Percentiles rank a stretch among this genome's conserved stretches.
phyloP scores from a whole-genome alignment of 371 early-diverging fungal genomes.

The Circinella minor region DNA sequence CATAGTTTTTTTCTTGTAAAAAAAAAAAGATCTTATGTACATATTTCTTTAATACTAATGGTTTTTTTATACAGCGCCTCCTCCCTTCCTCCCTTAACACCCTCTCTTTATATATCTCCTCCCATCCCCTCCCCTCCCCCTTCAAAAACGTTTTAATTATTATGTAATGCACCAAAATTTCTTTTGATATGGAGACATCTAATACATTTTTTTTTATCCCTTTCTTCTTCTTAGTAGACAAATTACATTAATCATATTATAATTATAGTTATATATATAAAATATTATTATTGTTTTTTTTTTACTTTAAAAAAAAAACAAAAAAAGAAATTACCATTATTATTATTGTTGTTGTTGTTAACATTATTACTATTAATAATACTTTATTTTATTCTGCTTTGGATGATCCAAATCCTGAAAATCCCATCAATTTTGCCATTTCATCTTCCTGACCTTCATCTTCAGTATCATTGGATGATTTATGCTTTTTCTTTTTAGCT shows the following conservation, averaged over 20 bases:
- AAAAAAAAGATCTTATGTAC: background rate
- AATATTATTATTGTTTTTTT: too few species aligned
- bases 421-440: constrained; percentile 60
- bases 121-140: background rate
- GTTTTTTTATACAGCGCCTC: background rate
- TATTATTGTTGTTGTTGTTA: too few species aligned
- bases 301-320: background rate
- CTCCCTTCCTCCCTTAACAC: background rate
- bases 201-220: background rate
- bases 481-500: constrained; percentile 42
- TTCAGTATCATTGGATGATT: constrained; percentile 8
- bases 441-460: constrained; percentile 40
- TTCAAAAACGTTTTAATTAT: background rate
- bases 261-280: too few species aligned
- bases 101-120: background rate
- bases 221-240: background rate
- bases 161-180: constrained; percentile 3
- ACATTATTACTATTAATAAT: too few species aligned
- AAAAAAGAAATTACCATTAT: too few species aligned
- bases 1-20: too few species aligned
- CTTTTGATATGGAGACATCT: background rate
- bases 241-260: background rate
- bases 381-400: constrained; percentile 26
- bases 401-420: constrained; percentile 52
- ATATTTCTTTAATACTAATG: background rate